Base-by-base conservation (phyloP, 192 early-diverging fungal genomes). In the Backusella parvicylindrica region DNA sequence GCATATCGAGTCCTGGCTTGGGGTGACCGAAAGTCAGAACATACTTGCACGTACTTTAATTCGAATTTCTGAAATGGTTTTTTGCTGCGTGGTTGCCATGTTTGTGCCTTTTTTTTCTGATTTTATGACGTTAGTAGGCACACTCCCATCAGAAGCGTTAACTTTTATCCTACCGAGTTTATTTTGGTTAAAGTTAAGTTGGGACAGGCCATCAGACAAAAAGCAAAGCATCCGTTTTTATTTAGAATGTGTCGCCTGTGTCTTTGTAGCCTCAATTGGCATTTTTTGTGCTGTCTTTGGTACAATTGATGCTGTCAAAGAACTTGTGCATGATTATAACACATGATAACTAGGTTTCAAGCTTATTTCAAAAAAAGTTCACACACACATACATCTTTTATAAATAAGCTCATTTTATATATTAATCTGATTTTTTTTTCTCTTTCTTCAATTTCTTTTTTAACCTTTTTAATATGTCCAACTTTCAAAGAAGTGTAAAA, bases 101-200 rank as follows among this genome's bases (percentile, higher is more conserved):
- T 82, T 86, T 49, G 84, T 95, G 15, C 92, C 93, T 6, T 94
- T 86, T 80, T 95, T 96, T 84, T 85, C 86, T 40, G 90, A 94
- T 78, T 83, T 94, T 56, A 84, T 95, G 85, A 87, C 88, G 9
- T 83, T 96, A 18, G 64, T 96, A 33, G 93, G 93, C 4, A 91
- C 93, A 21, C 69, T 94, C 3, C 86, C 89, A 50, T 92, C 90
- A 63, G 87, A 84, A 30, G 82, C 88, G 18, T 86, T 94, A 30
- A 92, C 94, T 75, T 94, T 96, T 74, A 82, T 96, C 65, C 83
- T 96, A 30, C 94, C 94, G 0, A 86, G 92, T 33, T 50, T 93
- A 18, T 96, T 88, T 83, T 92, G 94, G 64, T 83, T 92, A 49
- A 89, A 89, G 82, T 76, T 96, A 47, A 85, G 86, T 71, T 92